Base-by-base conservation (phyloP, 2,329 filamentous ascomycete genomes). In the Aschersonia sp. region DNA sequence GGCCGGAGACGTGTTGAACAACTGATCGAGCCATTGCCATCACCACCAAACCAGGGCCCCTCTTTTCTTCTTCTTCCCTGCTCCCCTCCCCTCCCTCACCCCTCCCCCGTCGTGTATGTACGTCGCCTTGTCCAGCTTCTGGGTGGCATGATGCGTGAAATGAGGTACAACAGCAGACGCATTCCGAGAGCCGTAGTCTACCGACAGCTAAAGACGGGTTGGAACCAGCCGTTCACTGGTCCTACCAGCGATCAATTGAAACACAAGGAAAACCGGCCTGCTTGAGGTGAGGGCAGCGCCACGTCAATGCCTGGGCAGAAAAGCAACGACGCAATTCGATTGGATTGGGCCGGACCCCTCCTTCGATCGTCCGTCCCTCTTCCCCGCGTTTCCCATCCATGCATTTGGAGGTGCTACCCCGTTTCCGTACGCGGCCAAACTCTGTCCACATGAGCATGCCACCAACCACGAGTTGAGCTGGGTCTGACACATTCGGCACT, bases 361-460 rank as follows among this genome's bases (percentile, higher is more conserved):
- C 41, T 47, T 47, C 31, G 43, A 32, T 31, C 31, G 43, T 8
- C 31, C 31, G 40, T 43, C 40, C 43, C 39, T 32, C 45, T 47
- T 47, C 43, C 47, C 47, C 47, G 43, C 47, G 47, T 45, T 45
- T 48, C 32, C 33, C 5, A 39, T 12, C 45, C 35, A 37, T 37
- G 35, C 35, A 37, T 37, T 37, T 8, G 8, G 12, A 37, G 35
- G 8, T 9, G 35, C 12, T 37, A 37, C 35, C 35, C 12, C 35
- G 8, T 37, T 37, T 37, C 35, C 8, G 12, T 22, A 22, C 22
- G 22, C 22, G 22, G 22, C 22, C 22, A 22, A 22, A 22, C 22
- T 22, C 8, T 37, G 35, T 37, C 35, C 35, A 37, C 35, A 37
- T 37, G 35, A 37, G 35, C 35, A 37, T 37, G 35, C 35, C 35